These are phyloP conservation scores for Poa pratensis DNA, from an alignment of 176 grass and related monocot species.

Conservation along the genomic window DNA sequence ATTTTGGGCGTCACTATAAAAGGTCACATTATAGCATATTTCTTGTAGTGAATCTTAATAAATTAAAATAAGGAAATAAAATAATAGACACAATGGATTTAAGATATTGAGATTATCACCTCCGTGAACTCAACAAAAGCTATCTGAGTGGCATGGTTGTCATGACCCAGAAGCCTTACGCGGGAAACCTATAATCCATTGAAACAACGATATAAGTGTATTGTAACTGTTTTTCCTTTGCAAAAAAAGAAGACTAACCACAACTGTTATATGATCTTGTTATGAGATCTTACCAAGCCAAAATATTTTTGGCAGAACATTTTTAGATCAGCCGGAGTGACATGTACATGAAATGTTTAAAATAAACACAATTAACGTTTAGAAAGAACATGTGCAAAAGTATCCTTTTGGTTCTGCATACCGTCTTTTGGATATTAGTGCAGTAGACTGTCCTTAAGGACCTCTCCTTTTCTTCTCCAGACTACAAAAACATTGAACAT, in stretches of 20 bases:
- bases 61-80: background rate
- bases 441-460: background rate
- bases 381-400: background rate
- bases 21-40: no score
- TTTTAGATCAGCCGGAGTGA: background rate
- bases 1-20: no score
- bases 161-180: background rate
- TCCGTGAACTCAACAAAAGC: background rate
- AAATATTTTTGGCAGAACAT: background rate
- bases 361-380: background rate
- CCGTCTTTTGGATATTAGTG: background rate
- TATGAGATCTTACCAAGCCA: background rate
- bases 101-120: background rate
- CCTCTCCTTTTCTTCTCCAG: background rate
- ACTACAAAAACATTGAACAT: background rate
- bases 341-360: background rate
- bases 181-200: constrained; percentile 2
- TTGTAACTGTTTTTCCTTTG: background rate
- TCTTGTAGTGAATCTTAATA: no score
- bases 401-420: background rate
- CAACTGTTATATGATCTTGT: background rate
- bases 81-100: background rate
- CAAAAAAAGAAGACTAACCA: background rate
- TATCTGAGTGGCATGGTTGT: background rate
- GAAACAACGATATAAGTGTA: background rate